phyloP scores from a whole-genome alignment of 176 grass and related monocot species.

The Hordeum marinum region DNA sequence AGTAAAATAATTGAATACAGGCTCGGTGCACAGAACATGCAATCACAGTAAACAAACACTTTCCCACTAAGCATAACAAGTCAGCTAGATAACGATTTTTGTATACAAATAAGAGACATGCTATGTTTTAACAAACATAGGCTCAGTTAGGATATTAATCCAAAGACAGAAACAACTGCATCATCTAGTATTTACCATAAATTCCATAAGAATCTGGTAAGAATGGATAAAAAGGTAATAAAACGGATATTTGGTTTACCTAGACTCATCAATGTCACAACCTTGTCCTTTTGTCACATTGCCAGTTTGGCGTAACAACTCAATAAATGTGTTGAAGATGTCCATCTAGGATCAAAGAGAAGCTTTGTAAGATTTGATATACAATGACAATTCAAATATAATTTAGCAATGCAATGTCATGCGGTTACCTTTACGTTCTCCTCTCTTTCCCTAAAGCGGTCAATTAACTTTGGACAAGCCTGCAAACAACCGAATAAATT shows the following conservation, averaged over 20 bases:
- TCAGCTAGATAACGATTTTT: neutral
- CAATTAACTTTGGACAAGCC: constrained; percentile 96
- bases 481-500: constrained; percentile 35
- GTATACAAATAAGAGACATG: neutral
- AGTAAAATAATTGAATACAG: neutral
- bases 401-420: constrained; percentile 1
- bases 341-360: constrained; percentile 73
- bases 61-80: neutral
- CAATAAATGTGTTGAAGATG: constrained; percentile 95
- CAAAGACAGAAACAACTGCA: neutral
- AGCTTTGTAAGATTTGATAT: constrained; percentile 38
- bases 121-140: neutral
- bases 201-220: neutral
- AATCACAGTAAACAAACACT: neutral
- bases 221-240: neutral
- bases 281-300: constrained; percentile 87
- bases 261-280: constrained; percentile 81
- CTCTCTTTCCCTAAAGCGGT: constrained; percentile 94
- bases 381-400: neutral
- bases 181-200: neutral
- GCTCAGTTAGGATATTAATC: neutral
- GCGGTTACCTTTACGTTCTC: constrained; percentile 94
- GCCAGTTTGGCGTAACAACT: constrained; percentile 92
- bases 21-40: neutral
- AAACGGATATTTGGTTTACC: constrained; percentile 25